Evolutionary conservation across 306 rosid genomes (phyloP), one percentile per base, ranked within the genome.

Genomic region (Potentilla sterilis): DNA sequence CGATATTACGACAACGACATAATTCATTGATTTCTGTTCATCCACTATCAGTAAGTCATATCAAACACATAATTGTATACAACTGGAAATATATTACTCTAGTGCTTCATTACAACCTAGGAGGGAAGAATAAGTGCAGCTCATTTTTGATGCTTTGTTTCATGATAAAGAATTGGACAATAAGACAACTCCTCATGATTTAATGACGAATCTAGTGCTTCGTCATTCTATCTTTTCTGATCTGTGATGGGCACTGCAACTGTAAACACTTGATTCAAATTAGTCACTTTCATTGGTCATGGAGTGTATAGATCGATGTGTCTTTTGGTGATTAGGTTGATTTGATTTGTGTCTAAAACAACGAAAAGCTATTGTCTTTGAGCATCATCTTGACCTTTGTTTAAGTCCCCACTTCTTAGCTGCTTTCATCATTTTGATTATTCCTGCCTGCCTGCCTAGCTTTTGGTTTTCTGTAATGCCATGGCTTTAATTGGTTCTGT

Each of bases 391-490:
- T n/a, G 38, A 75, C 34, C 77, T 72, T 79, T 11, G 28, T 21
- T 44, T 62, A 73, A 84, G 44, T 37, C 86, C 58, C 40, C 62
- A 64, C 54, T 6, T 12, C 32, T 6, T 28, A 18, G 2, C 38
- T 28, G 41, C 74, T 68, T 69, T 76, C 79, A 22, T 73, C 77
- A 42, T 69, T 77, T 80, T 83, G 61, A 4, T 66, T 69, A 62
- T 75, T 76, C 49, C 11, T 28, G 28, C 28, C 9, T 14, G 42
- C 49, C 11, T 28, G 28, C 28, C 9, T 14, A 58, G 70, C 83
- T 80, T 82, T 84, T 76, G 80, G 80, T 72, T 42, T 79, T 84
- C 69, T 38, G 69, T 65, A 77, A 28, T 12, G 73, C n/a, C 61
- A 57, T 22, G 61, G 28, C 79, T 69, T 79, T n/a, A n/a, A n/a